Evolutionary conservation across 1,284 basidiomycete species (phyloP).

Genomic region (Rhizoctonia solani): DNA sequence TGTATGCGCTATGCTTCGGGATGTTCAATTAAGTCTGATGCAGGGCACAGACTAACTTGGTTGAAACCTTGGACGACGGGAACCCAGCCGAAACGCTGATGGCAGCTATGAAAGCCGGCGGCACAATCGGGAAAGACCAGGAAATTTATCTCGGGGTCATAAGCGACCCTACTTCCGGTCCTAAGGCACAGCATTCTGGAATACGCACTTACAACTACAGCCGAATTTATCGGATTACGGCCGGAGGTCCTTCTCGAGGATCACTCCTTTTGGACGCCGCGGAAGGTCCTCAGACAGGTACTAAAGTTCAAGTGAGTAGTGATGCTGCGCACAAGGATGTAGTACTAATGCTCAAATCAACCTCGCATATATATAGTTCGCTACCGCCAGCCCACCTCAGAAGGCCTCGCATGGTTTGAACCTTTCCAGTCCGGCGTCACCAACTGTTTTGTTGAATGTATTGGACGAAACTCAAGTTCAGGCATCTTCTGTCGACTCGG

Average conservation of each 20-base stretch:
- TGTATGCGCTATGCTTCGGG: slow-evolving; percentile 7
- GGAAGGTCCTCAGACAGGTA: slow-evolving; percentile 60
- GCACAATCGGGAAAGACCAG: slow-evolving; percentile 60
- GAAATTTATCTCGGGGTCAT: slow-evolving; percentile 62
- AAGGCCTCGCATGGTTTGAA: slow-evolving; percentile 24
- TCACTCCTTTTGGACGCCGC: slow-evolving; percentile 70
- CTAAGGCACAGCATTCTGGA: slow-evolving; percentile 45
- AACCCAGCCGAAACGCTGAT: slow-evolving; percentile 78
- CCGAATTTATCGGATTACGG: slow-evolving; percentile 62
- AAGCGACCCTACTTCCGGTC: slow-evolving; percentile 27
- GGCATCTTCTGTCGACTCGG: background rate
- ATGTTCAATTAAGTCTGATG: background rate
- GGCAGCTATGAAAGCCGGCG: slow-evolving; percentile 54
- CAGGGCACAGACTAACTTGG: slow-evolving; percentile 79
- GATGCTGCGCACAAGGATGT: too few relatives aligned
- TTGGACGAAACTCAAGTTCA: background rate
- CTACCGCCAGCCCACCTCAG: slow-evolving; percentile 5
- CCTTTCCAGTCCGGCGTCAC: slow-evolving; percentile 31
- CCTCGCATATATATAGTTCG: slow-evolving; percentile 38
- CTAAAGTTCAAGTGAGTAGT: slow-evolving; percentile 61
- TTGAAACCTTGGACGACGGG: slow-evolving; percentile 61
- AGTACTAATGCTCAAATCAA: too few relatives aligned
- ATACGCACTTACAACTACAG: slow-evolving; percentile 34
- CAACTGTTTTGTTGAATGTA: background rate
- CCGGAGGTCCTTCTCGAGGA: slow-evolving; percentile 80